Base-by-base conservation (phyloP, 805 yeast species). In the Isabelozyma pseudorhagii region DNA sequence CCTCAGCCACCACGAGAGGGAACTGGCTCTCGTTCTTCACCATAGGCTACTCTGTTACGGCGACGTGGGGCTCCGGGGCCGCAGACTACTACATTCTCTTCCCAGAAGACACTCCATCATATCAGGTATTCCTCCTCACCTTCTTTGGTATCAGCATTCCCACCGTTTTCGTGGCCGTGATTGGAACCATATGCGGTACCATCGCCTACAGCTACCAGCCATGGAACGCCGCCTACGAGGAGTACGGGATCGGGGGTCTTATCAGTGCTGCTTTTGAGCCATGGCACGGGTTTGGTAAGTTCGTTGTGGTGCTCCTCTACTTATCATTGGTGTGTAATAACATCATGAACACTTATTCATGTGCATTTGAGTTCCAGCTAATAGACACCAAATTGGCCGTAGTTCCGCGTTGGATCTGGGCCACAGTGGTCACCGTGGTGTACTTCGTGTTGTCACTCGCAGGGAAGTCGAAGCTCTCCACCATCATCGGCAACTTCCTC, bases 381-480 rank as follows among this genome's bases (percentile, higher is more conserved):
- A 61, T 66, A n/a, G 68, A 63, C 40, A 46, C 54, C 5, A 54
- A 51, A 18, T 53, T 69, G 38, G 64, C 68, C 8, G 49, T 52
- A 18, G 53, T 71, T 18, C 75, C 75, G 0, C 54, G 75, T 38
- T 72, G 76, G 76, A 45, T 61, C 17, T 71, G 72, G 72, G 68
- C 75, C 10, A 47, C 67, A 8, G 46, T 64, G 10, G 48, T 67
- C 38, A 71, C 75, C 0, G 67, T 59, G 2, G 51, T 71, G 9
- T 63, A 64, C 55, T 58, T 70, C 53, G 67, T 62, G 3, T 55
- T 67, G 40, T 66, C 75, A 6, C 47, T 71, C 27, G 67, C 61
- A 4, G 75, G 75, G 7, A 59, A 67, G 36, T 56, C 67, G 54
- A 60, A 64, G 45, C 63, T 69, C 14, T 63, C 72, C 39, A 53